Evolutionary conservation across 2,329 filamentous ascomycete species (phyloP).

Genomic region (Trichophyton rubrum): DNA sequence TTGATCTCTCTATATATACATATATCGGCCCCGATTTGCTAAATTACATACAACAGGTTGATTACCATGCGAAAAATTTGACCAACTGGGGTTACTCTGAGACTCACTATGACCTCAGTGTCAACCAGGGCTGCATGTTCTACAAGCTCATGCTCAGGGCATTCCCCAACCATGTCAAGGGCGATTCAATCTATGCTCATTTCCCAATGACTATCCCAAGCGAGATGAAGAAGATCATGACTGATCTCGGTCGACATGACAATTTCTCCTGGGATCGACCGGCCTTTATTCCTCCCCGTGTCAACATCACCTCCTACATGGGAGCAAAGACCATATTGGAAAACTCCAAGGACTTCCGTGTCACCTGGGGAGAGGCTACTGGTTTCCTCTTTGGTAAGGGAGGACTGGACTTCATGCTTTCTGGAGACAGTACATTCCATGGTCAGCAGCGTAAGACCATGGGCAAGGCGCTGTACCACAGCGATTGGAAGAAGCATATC

Average conservation of each 20-base stretch:
- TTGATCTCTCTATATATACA: not conserved
- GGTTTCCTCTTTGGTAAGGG: conserved; percentile 15
- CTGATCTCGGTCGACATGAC: conserved; percentile 14
- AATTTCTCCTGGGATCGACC: conserved; percentile 16
- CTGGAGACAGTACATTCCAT: conserved; percentile 14
- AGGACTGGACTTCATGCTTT: conserved; percentile 15
- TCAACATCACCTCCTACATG: conserved; percentile 15
- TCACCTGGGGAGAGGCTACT: conserved; percentile 16
- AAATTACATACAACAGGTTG: conserved; percentile 10
- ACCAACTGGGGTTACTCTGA: conserved; percentile 32
- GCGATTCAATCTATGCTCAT: conserved; percentile 19
- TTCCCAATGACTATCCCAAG: conserved; percentile 21
- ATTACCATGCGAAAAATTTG: conserved; percentile 20
- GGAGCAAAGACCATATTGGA: conserved; percentile 16
- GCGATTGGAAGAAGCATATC: conserved; percentile 15
- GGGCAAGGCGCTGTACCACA: conserved; percentile 15
- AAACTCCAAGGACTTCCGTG: conserved; percentile 16
- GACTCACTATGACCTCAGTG: conserved; percentile 18
- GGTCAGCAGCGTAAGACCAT: conserved; percentile 15
- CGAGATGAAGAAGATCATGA: conserved; percentile 18
- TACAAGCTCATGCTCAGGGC: conserved; percentile 22
- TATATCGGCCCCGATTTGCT: not conserved
- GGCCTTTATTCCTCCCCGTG: conserved; percentile 13
- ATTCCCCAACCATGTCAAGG: conserved; percentile 19
- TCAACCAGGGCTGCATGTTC: conserved; percentile 20